Conservation (phyloP, 257 asterid genomes). For the Forsythia viridissima region DNA sequence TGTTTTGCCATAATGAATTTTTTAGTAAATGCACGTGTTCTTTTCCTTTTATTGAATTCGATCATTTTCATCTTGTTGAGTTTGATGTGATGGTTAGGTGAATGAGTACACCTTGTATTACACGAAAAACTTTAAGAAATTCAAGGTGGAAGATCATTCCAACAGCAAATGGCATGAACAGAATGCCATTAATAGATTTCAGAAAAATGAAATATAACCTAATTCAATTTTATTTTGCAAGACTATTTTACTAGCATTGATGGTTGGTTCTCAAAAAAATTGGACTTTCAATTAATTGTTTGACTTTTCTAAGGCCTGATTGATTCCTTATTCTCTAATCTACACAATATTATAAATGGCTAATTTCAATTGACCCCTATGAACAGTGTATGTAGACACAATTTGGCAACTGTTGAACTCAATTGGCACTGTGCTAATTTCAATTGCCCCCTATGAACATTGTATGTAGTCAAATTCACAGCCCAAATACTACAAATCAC, state of each 20-base stretch:
- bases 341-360: too few species aligned
- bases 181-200: constrained; percentile 50
- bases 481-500: too few species aligned
- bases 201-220: background rate
- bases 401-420: too few species aligned
- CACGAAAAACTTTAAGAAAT: constrained; percentile 82
- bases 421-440: too few species aligned
- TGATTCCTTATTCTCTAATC: background rate
- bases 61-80: constrained; percentile 9
- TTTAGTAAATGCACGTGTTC: background rate
- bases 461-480: too few species aligned
- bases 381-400: too few species aligned
- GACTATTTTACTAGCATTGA: constrained; percentile 76
- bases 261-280: constrained; percentile 38
- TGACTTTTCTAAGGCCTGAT: constrained; percentile 2
- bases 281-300: constrained; percentile 66
- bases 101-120: constrained; percentile 83
- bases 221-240: constrained; percentile 40
- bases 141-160: constrained; percentile 69
- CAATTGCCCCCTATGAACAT: too few species aligned
- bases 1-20: background rate
- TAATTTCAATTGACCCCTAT: too few species aligned
- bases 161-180: constrained; percentile 79
- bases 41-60: background rate
- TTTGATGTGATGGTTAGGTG: constrained; percentile 49